phyloP scores from a whole-genome alignment of 352 stramenopile species.

The Pythium phragmitis region DNA sequence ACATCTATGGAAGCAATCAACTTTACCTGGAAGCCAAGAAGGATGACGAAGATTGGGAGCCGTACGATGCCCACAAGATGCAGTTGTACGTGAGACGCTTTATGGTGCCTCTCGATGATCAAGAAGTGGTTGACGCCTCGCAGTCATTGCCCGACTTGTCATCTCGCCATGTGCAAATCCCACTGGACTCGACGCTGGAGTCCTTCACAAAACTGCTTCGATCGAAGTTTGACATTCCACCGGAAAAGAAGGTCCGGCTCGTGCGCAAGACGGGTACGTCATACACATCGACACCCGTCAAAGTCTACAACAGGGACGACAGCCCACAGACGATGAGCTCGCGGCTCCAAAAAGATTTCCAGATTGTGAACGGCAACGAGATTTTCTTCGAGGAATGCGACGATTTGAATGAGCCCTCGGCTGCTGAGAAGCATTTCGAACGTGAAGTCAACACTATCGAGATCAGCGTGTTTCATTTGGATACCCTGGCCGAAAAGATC shows the following conservation, averaged over 20 bases:
- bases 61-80: slow-evolving; percentile 59
- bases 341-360: slow-evolving; percentile 58
- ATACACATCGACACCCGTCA: slow-evolving; percentile 64
- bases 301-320: slow-evolving; percentile 60
- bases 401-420: slow-evolving; percentile 39
- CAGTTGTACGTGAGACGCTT: slow-evolving; percentile 77
- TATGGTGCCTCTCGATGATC: slow-evolving; percentile 27
- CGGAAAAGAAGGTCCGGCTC: slow-evolving; percentile 46
- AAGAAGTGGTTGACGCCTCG: background rate
- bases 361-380: slow-evolving; percentile 67
- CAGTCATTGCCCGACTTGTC: slow-evolving; percentile 29
- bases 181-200: slow-evolving; percentile 56
- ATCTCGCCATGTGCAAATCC: slow-evolving; percentile 59
- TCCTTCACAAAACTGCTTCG: slow-evolving; percentile 46
- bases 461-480: slow-evolving; percentile 69
- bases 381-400: slow-evolving; percentile 75
- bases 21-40: slow-evolving; percentile 73
- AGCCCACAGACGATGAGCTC: slow-evolving; percentile 39
- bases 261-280: slow-evolving; percentile 67
- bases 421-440: slow-evolving; percentile 66
- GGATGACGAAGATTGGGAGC: slow-evolving; percentile 59
- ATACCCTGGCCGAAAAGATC: slow-evolving; percentile 43
- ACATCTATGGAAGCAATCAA: slow-evolving; percentile 71
- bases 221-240: slow-evolving; percentile 52
- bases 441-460: slow-evolving; percentile 78